These are phyloP conservation scores for Erythrophleum fordii DNA, from an alignment of 306 rosid species.

Conservation along the genomic window DNA sequence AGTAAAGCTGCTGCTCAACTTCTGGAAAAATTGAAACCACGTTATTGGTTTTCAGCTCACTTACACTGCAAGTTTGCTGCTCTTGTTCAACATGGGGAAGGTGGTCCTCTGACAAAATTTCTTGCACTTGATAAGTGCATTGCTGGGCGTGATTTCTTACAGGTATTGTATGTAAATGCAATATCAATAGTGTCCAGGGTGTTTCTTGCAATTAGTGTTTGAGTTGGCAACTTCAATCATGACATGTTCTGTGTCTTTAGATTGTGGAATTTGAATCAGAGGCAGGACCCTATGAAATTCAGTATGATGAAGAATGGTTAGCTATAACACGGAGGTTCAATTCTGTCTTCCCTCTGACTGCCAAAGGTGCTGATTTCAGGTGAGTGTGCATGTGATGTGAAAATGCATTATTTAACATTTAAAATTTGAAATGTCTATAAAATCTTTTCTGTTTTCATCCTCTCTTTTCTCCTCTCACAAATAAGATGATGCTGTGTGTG, in stretches of 20 bases:
- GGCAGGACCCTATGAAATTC: slow-evolving; percentile 81
- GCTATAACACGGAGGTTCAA: slow-evolving; percentile 84
- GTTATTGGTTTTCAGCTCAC: slow-evolving; percentile 96
- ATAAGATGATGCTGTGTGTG: slow-evolving; percentile 35
- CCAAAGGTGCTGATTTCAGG: slow-evolving; percentile 64
- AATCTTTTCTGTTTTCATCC: not conserved
- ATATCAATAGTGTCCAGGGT: slow-evolving; percentile 11
- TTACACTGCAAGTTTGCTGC: slow-evolving; percentile 96
- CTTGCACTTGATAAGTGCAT: slow-evolving; percentile 97
- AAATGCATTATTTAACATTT: slow-evolving; percentile 23
- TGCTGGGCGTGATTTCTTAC: slow-evolving; percentile 78
- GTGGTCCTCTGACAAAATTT: slow-evolving; percentile 81
- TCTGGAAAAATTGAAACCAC: slow-evolving; percentile 83
- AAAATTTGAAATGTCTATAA: slow-evolving; percentile 1
- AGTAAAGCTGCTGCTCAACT: slow-evolving; percentile 83
- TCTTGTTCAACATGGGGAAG: slow-evolving; percentile 93
- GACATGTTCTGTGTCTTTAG: slow-evolving; percentile 48
- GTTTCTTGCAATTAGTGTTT: slow-evolving; percentile 30
- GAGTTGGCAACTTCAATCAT: slow-evolving; percentile 36
- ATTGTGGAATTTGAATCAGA: slow-evolving; percentile 82
- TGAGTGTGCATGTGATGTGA: slow-evolving; percentile 47
- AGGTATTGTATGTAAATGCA: slow-evolving; percentile 55
- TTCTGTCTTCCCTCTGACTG: slow-evolving; percentile 70
- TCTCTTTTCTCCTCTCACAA: not conserved
- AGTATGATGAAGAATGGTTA: slow-evolving; percentile 95